These are phyloP conservation scores for Arbutus unedo DNA, from an alignment of 148 eudicot species.

Conservation along the genomic window DNA sequence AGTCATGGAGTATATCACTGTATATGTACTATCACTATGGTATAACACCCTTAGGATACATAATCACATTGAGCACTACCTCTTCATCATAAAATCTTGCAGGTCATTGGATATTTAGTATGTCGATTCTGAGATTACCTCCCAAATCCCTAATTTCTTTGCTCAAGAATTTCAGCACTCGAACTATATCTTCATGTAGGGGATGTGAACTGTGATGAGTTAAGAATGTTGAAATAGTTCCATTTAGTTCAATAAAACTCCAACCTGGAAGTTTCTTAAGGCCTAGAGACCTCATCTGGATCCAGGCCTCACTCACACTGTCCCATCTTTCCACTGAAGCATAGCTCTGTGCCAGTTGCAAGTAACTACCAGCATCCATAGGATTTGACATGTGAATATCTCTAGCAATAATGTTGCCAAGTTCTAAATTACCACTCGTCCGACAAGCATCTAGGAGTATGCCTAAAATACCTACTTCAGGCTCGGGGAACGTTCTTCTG, in stretches of 20 bases:
- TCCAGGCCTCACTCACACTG: conserved; percentile 70
- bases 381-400: conserved; percentile 50
- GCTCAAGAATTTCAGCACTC: conserved; percentile 44
- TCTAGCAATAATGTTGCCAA: conserved; percentile 48
- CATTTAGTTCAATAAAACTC: conserved; percentile 72
- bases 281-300: conserved; percentile 78
- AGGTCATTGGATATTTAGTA: background rate
- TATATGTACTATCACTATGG: no score
- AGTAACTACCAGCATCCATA: conserved; percentile 59
- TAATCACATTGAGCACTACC: conserved; percentile 10
- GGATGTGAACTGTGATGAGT: conserved; percentile 64
- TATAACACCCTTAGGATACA: background rate
- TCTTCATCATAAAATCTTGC: background rate
- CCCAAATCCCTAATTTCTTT: conserved; percentile 41
- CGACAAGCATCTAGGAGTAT: conserved; percentile 85
- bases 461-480: conserved; percentile 63
- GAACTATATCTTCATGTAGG: conserved; percentile 45
- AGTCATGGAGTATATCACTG: no score
- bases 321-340: conserved; percentile 84
- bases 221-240: conserved; percentile 63
- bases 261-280: conserved; percentile 77
- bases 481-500: conserved; percentile 46
- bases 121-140: conserved; percentile 14
- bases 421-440: conserved; percentile 45
- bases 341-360: conserved; percentile 72